Conservation (phyloP, 805 yeast species). For the Candida peoriensis region DNA sequence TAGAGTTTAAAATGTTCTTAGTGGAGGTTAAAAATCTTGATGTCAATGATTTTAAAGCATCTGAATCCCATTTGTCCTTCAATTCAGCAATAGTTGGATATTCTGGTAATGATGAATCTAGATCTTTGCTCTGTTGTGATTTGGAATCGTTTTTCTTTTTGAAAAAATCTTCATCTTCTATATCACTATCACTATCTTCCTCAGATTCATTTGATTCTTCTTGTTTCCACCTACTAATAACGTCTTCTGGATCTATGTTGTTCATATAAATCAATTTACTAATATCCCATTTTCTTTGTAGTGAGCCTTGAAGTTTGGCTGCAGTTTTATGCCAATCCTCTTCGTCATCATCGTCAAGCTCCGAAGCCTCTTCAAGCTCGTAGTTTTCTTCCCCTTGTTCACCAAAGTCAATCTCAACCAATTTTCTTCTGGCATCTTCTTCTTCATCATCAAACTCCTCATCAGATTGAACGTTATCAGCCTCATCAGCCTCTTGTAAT, state of each 20-base stretch:
- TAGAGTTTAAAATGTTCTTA: constrained; percentile 31
- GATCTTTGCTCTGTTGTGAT: constrained; percentile 24
- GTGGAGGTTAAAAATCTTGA: constrained; percentile 53
- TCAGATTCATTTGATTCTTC: constrained; percentile 43
- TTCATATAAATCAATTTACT: constrained; percentile 76
- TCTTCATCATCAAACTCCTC: constrained; percentile 32
- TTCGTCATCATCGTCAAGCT: constrained; percentile 37
- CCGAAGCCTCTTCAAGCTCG: constrained; percentile 51
- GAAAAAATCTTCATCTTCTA: constrained; percentile 49
- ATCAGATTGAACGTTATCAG: constrained; percentile 39
- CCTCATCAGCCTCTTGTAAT: constrained; percentile 40
- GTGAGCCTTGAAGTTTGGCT: constrained; percentile 48
- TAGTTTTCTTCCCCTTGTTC: constrained; percentile 28
- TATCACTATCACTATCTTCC: constrained; percentile 38
- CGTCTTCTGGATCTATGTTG: constrained; percentile 70
- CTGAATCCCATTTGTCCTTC: constrained; percentile 41
- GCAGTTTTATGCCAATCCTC: constrained; percentile 47
- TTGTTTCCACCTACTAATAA: constrained; percentile 63
- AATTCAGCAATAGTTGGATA: constrained; percentile 39
- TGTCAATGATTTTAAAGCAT: constrained; percentile 37
- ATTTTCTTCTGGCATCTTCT: constrained; percentile 35
- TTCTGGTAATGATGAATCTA: constrained; percentile 34
- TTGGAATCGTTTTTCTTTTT: constrained; percentile 39
- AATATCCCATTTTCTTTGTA: constrained; percentile 66
- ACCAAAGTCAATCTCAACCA: constrained; percentile 45